These are phyloP conservation scores for Enterospora canceri DNA, from an alignment of 371 early-diverging fungal species.

Conservation along the genomic window DNA sequence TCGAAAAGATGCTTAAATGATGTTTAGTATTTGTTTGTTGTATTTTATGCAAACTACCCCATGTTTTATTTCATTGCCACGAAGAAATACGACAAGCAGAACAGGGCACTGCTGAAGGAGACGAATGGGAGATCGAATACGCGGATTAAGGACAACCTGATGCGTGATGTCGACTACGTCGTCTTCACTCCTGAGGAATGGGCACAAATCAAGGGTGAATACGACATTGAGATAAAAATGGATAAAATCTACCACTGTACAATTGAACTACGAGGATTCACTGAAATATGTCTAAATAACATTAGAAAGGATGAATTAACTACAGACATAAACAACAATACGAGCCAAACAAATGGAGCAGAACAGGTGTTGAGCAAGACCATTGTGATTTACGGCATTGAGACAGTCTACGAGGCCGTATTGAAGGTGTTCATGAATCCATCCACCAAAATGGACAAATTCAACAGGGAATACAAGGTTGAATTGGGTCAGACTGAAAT, in stretches of 20 bases:
- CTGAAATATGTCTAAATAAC: too few relatives aligned
- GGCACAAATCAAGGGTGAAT: slow-evolving; percentile 1
- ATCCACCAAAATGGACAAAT: neutral
- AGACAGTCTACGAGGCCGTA: slow-evolving; percentile 10
- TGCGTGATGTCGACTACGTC: slow-evolving; percentile 13
- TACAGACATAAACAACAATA: too few relatives aligned
- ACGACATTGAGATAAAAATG: slow-evolving; percentile 19
- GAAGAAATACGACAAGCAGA: neutral
- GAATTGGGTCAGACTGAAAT: neutral
- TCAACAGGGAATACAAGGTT: slow-evolving; percentile 1
- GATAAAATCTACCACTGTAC: slow-evolving; percentile 1
- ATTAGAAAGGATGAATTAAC: too few relatives aligned
- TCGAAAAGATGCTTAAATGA: slow-evolving; percentile 5
- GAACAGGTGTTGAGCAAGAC: slow-evolving; percentile 11
- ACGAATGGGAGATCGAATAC: neutral
- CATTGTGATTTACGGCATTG: slow-evolving; percentile 8
- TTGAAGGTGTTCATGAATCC: slow-evolving; percentile 16
- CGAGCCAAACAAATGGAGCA: too few relatives aligned
- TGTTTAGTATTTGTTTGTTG: neutral
- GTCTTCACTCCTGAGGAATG: slow-evolving; percentile 5
- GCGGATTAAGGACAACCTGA: neutral
- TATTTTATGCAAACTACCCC: too few relatives aligned
- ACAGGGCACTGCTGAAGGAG: neutral
- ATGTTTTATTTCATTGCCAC: too few relatives aligned
- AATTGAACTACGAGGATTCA: too few relatives aligned